phyloP scores from a whole-genome alignment of 352 stramenopile species.

The Phytopythium montanum region DNA sequence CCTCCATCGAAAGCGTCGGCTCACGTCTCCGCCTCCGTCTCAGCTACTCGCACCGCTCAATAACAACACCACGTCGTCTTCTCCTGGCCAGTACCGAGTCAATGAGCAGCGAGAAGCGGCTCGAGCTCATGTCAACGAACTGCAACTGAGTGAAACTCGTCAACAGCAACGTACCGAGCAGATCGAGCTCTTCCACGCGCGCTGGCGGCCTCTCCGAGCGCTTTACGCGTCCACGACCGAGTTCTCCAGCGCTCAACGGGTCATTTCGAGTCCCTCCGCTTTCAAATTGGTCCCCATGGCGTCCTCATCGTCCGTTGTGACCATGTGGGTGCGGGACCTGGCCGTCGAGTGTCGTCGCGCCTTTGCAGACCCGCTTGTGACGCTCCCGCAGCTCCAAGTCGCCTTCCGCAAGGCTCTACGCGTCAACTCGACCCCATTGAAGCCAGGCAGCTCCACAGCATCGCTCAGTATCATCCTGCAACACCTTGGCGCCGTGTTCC shows the following conservation, averaged over 20 bases:
- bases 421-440: slow-evolving; percentile 6
- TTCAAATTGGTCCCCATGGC: background rate
- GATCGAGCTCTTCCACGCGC: slow-evolving; percentile 28
- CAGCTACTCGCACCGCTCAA: background rate
- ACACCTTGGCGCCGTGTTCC: slow-evolving; percentile 24
- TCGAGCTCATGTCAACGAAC: slow-evolving; percentile 15
- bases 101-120: slow-evolving; percentile 41
- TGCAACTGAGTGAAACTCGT: slow-evolving; percentile 9
- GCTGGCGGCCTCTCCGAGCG: slow-evolving; percentile 40
- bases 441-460: background rate
- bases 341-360: slow-evolving; percentile 23
- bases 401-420: slow-evolving; percentile 25
- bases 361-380: slow-evolving; percentile 21
- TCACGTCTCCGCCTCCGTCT: slow-evolving; percentile 17
- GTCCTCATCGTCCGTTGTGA: background rate
- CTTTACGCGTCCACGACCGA: slow-evolving; percentile 46
- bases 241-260: slow-evolving; percentile 9
- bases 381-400: slow-evolving; percentile 39
- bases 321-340: slow-evolving; percentile 32
- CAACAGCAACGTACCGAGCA: slow-evolving; percentile 35
- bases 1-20: slow-evolving; percentile 14
- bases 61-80: background rate
- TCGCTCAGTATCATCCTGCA: slow-evolving; percentile 10
- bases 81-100: slow-evolving; percentile 12
- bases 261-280: background rate